These are phyloP conservation scores for Penicillium nordicum DNA, from an alignment of 2,329 filamentous ascomycete species.

Conservation along the genomic window DNA sequence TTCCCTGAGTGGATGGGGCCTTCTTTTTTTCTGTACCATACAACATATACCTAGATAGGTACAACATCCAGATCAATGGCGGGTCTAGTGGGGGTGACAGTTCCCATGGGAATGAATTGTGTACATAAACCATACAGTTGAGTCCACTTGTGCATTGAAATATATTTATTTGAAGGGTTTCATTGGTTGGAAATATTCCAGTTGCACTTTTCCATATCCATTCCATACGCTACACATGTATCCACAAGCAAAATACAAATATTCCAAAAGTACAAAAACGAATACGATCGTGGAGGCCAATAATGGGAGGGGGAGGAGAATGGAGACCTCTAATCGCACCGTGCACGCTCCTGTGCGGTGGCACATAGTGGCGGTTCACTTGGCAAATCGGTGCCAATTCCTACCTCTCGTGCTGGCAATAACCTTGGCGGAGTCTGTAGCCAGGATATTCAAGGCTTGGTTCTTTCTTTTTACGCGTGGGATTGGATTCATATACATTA, in stretches of 20 bases:
- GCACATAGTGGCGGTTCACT: not conserved
- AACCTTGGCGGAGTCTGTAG: not conserved
- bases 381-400: conserved; percentile 3
- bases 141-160: no score
- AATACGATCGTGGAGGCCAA: not conserved
- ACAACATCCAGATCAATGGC: no score
- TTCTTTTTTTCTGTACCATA: no score
- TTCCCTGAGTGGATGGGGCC: not conserved
- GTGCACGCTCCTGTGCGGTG: not conserved
- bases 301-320: not conserved
- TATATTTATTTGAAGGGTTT: no score
- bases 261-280: not conserved
- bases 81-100: not conserved
- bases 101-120: not conserved
- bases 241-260: no score
- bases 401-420: not conserved
- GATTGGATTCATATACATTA: not conserved
- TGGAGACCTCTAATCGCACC: not conserved
- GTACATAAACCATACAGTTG: not conserved
- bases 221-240: no score
- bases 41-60: no score
- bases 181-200: not conserved
- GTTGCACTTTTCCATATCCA: not conserved
- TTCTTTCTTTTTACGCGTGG: not conserved
- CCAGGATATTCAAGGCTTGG: not conserved